phyloP scores from a whole-genome alignment of 2,329 filamentous ascomycete genomes.

The Cucurbitaria berberidis region DNA sequence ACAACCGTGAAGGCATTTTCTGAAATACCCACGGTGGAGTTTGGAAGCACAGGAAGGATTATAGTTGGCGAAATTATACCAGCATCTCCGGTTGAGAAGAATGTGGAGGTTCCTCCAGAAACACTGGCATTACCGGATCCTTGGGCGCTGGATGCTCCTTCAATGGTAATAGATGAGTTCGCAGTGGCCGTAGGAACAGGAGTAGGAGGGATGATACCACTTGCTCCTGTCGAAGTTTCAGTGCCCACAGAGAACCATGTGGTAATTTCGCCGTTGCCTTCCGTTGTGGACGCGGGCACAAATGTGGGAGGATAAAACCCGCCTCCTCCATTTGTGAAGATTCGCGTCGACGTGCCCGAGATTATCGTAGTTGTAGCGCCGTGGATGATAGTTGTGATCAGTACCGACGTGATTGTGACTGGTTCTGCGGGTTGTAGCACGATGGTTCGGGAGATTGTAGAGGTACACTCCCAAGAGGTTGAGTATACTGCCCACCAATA shows the following conservation, averaged over 20 bases:
- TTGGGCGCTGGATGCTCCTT: neutral
- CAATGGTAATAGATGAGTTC: neutral
- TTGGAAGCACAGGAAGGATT: neutral
- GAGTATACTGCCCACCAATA: slow-evolving; percentile 35
- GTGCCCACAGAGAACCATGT: slow-evolving; percentile 30
- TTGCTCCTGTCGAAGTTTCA: slow-evolving; percentile 19
- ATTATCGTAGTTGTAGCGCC: slow-evolving; percentile 31
- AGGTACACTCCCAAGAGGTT: slow-evolving; percentile 35
- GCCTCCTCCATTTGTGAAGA: slow-evolving; percentile 14
- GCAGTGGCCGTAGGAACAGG: neutral
- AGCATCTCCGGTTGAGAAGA: slow-evolving; percentile 18
- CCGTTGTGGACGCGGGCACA: slow-evolving; percentile 34
- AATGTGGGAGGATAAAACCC: slow-evolving; percentile 23
- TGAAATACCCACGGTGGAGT: slow-evolving; percentile 5
- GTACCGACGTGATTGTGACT: slow-evolving; percentile 10
- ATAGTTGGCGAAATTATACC: slow-evolving; percentile 19
- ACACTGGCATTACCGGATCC: slow-evolving; percentile 16
- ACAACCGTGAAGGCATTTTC: slow-evolving; percentile 9
- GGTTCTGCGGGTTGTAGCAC: slow-evolving; percentile 21
- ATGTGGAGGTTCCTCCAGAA: slow-evolving; percentile 15
- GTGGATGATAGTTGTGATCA: slow-evolving; percentile 34
- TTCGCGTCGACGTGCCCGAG: slow-evolving; percentile 27
- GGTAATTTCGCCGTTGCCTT: slow-evolving; percentile 25
- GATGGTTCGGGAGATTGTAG: slow-evolving; percentile 28
- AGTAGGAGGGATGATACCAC: slow-evolving; percentile 19